These are phyloP conservation scores for Medicago arabica DNA, from an alignment of 306 rosid genomes.

Conservation along the genomic window DNA sequence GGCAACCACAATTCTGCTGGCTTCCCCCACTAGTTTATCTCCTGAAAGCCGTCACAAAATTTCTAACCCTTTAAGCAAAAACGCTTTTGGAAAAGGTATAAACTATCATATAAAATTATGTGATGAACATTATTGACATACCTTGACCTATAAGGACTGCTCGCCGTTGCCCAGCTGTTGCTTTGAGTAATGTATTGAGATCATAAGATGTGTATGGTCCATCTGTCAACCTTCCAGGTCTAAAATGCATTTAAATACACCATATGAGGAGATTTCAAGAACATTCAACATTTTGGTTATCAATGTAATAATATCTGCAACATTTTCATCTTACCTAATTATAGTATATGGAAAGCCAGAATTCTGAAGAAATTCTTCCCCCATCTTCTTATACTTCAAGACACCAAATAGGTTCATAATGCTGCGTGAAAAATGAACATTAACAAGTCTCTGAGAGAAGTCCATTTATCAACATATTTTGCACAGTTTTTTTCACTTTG, in stretches of 20 bases:
- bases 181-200: conserved; percentile 88
- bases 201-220: conserved; percentile 99
- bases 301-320: conserved; percentile 8
- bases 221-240: conserved; percentile 95
- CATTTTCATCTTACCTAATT: conserved; percentile 66
- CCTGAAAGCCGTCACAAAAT: conserved; percentile 55
- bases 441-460: conserved; percentile 11
- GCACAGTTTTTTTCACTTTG: not conserved
- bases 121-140: conserved; percentile 35
- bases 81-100: not conserved
- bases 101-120: not conserved
- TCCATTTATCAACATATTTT: not conserved
- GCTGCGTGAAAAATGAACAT: conserved; percentile 45
- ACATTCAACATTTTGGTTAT: conserved; percentile 9
- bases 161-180: conserved; percentile 91
- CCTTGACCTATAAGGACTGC: conserved; percentile 96
- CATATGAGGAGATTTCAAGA: conserved; percentile 26
- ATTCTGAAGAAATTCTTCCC: conserved; percentile 80
- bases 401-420: conserved; percentile 96
- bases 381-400: conserved; percentile 92
- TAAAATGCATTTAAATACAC: conserved; percentile 45
- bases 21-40: conserved; percentile 93
- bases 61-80: conserved; percentile 22
- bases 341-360: conserved; percentile 93
- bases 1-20: conserved; percentile 88